Evolutionary conservation across 768 basidiomycete species (phyloP), one percentile per base, ranked within the genome.

Genomic region (Vishniacozyma victoriae): DNA sequence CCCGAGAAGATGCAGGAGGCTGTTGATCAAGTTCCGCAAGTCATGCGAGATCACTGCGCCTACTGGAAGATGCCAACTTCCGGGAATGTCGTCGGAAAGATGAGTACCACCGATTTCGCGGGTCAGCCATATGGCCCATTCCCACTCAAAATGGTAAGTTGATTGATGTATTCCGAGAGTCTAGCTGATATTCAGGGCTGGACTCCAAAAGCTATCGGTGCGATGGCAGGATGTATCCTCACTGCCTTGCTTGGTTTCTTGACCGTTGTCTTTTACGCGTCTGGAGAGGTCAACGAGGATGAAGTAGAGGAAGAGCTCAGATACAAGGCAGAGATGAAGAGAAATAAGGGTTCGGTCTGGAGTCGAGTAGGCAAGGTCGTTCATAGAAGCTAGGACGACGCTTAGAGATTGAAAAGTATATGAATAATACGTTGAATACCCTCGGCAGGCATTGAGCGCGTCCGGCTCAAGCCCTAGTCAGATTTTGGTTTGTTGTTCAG

Each of bases 21-120:
- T 22, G 46, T 35, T 18, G 56, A 60, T 46, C 31, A 24, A 23
- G 49, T 74, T 9, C 89, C 90, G 0, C 75, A 79, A 11, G 70
- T 57, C 29, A 55, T 93, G 59, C 74, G 73, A 44, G 82, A 89
- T 52, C 84, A 96, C 52, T 99, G 93, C 71, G 69, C 75, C 2
- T 75, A 78, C 20, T 80, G 79, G 33, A 78, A 79, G 9, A 65
- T 78, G 35, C 80, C 82, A 0, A 73, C 72, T 3, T 79, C 78
- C 1, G 93, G 93, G 11, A 99, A 99, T 70, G 90, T 88, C 0
- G 93, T 87, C 12, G 93, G 93, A 0, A 78, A 78, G 2, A 63
- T 60, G 47, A 82, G 80, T 18, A 72, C 80, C 13, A 81, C 81
- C 7, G 84, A 95, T 62, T 77, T 92, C 48, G 46, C 51, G 24